Percentiles rank a stretch among this genome's conserved stretches.
These are phyloP conservation scores for Graphilbum sp. DNA, from an alignment of 2,329 filamentous ascomycete genomes.

Conservation along the genomic window DNA sequence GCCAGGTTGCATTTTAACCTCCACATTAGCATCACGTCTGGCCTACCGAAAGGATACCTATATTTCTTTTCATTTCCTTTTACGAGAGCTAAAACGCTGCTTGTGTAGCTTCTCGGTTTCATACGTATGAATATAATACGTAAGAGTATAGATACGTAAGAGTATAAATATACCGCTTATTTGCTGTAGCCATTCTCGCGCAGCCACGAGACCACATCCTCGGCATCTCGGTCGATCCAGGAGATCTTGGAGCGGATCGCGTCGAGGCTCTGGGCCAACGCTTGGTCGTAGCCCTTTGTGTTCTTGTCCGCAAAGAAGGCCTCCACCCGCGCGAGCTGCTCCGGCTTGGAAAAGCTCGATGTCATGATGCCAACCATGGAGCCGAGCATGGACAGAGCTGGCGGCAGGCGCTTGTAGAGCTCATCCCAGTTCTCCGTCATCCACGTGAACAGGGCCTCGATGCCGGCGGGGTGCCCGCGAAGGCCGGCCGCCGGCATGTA, in stretches of 20 bases:
- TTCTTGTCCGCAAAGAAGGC: constrained; percentile 69
- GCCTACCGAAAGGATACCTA: too few species aligned
- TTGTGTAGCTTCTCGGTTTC: too few species aligned
- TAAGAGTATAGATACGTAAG: too few species aligned
- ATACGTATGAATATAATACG: too few species aligned
- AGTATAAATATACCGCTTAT: background rate
- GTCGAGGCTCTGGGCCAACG: constrained; percentile 79
- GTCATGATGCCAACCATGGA: constrained; percentile 71
- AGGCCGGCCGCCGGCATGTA: constrained; percentile 76
- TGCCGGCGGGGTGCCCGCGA: constrained; percentile 59
- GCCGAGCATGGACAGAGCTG: constrained; percentile 74
- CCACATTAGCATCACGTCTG: too few species aligned
- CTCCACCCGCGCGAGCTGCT: constrained; percentile 61
- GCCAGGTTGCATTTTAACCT: too few species aligned
- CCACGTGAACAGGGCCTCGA: constrained; percentile 68
- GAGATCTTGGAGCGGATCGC: constrained; percentile 68
- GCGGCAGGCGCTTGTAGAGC: constrained; percentile 64
- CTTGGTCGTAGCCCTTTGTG: constrained; percentile 72
- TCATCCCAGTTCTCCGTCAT: constrained; percentile 80
- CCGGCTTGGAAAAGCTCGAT: constrained; percentile 59
- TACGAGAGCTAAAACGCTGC: too few species aligned
- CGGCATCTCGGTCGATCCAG: constrained; percentile 61
- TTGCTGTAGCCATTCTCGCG: constrained; percentile 17
- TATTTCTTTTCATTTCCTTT: too few species aligned
- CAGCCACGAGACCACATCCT: constrained; percentile 42